Evolutionary conservation across 2,329 filamentous ascomycete genomes (phyloP).

Genomic region (Clarireedia hainanense): DNA sequence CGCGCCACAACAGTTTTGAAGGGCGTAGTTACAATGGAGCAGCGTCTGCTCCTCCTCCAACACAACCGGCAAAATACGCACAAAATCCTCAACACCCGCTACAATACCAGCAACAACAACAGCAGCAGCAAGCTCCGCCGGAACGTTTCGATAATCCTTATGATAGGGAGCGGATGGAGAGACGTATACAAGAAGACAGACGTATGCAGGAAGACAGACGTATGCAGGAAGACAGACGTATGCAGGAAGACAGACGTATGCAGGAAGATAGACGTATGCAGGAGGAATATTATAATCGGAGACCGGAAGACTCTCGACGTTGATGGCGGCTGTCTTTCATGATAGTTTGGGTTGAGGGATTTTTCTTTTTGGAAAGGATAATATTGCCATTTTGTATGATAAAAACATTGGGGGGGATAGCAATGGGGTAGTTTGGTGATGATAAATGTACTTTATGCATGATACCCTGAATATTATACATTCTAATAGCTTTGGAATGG

Average conservation of each 20-base stretch:
- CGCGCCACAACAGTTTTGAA: slow-evolving; percentile 27
- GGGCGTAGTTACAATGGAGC: slow-evolving; percentile 17
- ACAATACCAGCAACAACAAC: slow-evolving; percentile 17
- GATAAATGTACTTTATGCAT: neutral
- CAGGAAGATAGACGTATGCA: neutral
- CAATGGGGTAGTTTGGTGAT: neutral
- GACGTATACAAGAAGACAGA: slow-evolving; percentile 4
- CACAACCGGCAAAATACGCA: slow-evolving; percentile 18
- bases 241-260: neutral
- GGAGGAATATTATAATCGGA: neutral
- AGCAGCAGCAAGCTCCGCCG: slow-evolving; percentile 8
- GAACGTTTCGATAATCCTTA: slow-evolving; percentile 7
- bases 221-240: neutral
- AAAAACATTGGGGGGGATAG: neutral
- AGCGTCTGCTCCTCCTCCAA: slow-evolving; percentile 18
- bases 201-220: slow-evolving; percentile 4
- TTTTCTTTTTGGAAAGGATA: neutral
- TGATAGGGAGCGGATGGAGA: slow-evolving; percentile 3
- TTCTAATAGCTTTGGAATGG: neutral
- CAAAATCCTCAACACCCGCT: slow-evolving; percentile 18
- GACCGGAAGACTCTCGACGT: neutral
- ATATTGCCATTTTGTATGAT: neutral
- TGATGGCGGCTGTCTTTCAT: neutral
- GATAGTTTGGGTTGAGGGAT: neutral
- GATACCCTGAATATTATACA: neutral